These are phyloP conservation scores for Blastocrithidia nonstop DNA, from an alignment of 208 protist species.

Conservation along the genomic window DNA sequence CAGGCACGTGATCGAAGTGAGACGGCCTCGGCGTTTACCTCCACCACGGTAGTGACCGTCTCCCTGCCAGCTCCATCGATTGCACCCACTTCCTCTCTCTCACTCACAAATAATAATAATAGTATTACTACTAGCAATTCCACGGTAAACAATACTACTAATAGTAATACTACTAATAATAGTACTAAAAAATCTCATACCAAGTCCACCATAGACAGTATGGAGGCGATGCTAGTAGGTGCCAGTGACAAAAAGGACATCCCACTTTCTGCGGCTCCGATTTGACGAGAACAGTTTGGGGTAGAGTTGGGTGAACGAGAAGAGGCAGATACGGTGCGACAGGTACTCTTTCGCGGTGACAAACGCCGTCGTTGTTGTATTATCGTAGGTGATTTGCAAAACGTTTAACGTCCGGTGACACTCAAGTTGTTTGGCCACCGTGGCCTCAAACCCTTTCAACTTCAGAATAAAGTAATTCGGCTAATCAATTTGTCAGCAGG, in stretches of 20 bases:
- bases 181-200: slow-evolving; percentile 5
- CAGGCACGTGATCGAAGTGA: slow-evolving; percentile 1
- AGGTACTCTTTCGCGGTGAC: slow-evolving; percentile 68
- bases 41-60: too few relatives aligned
- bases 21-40: background rate
- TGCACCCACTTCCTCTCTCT: too few relatives aligned
- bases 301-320: slow-evolving; percentile 15
- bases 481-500: slow-evolving; percentile 73
- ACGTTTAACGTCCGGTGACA: slow-evolving; percentile 24
- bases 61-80: too few relatives aligned
- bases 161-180: background rate
- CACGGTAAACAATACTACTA: background rate
- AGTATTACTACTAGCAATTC: slow-evolving; percentile 4
- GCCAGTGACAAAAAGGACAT: slow-evolving; percentile 31
- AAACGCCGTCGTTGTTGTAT: slow-evolving; percentile 74
- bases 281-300: slow-evolving; percentile 14
- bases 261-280: slow-evolving; percentile 10
- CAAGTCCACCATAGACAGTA: too few relatives aligned
- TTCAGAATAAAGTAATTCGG: slow-evolving; percentile 74
- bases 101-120: slow-evolving; percentile 9
- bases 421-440: slow-evolving; percentile 71
- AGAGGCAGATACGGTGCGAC: slow-evolving; percentile 44
- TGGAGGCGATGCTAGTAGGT: too few relatives aligned
- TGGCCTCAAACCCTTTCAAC: slow-evolving; percentile 65
- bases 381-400: slow-evolving; percentile 63